Conservation (phyloP, 805 yeast genomes). For the Ogataea trehalophila region DNA sequence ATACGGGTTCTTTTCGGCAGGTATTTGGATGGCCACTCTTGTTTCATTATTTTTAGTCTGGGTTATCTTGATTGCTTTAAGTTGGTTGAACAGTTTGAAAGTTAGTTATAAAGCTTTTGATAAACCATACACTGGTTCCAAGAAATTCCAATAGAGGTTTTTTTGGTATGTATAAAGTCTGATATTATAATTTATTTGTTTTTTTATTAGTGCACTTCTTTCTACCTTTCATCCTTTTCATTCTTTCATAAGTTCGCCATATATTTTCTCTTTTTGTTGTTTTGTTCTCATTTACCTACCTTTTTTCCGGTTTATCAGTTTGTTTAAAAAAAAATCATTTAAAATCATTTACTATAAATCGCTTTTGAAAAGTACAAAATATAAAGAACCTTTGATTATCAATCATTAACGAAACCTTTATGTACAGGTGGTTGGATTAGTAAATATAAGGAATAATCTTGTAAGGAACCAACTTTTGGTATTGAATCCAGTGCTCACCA, state of each 20-base stretch:
- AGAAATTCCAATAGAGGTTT: constrained; percentile 34
- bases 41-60: constrained; percentile 57
- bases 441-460: constrained; percentile 87
- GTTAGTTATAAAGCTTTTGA: constrained; percentile 82
- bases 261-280: background rate
- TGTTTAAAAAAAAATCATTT: too few relatives aligned
- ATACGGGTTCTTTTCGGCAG: constrained; percentile 74
- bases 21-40: constrained; percentile 70
- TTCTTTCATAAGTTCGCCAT: too few relatives aligned
- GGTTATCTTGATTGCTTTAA: constrained; percentile 56
- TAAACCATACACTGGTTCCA: constrained; percentile 51
- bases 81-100: constrained; percentile 67
- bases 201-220: background rate
- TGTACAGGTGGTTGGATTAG: constrained; percentile 27
- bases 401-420: background rate
- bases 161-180: background rate
- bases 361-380: too few relatives aligned
- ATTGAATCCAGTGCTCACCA: constrained; percentile 80
- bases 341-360: too few relatives aligned
- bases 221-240: too few relatives aligned
- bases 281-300: background rate
- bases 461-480: constrained; percentile 77
- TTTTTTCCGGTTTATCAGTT: too few relatives aligned
- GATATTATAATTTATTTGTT: background rate
- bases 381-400: too few relatives aligned